Conservation (phyloP, 2,329 filamentous ascomycete genomes). For the Beauveria rudraprayagi region DNA sequence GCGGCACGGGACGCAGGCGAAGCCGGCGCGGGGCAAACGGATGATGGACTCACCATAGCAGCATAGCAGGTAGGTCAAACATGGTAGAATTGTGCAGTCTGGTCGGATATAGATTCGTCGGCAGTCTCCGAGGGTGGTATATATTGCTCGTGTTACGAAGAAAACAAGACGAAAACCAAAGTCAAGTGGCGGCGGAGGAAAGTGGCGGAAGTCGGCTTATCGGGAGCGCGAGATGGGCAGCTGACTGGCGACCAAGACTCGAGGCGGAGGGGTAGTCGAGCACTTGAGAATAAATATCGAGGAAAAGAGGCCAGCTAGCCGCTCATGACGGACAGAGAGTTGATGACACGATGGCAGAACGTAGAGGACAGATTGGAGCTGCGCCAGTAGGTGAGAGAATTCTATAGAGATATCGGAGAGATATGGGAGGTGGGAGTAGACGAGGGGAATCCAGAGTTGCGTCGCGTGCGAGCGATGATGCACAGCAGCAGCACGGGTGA, state of each 20-base stretch:
- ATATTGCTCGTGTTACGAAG: not conserved
- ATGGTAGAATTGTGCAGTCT: constrained; percentile 32
- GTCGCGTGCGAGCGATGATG: not conserved
- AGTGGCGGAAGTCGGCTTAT: not conserved
- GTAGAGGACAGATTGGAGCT: constrained; percentile 1
- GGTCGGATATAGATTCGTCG: not conserved
- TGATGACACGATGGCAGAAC: not conserved
- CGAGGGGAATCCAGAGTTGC: not conserved
- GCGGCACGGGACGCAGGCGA: constrained; percentile 1
- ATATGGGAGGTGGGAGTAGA: not conserved
- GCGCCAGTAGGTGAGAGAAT: not conserved
- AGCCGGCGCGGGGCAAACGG: constrained; percentile 16
- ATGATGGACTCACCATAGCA: constrained; percentile 59
- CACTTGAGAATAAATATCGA: not conserved
- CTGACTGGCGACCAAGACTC: not conserved
- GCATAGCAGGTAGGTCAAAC: constrained; percentile 71
- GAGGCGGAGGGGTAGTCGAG: not conserved
- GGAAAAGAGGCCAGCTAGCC: not conserved
- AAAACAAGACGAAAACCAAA: not conserved
- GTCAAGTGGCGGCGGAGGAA: not conserved
- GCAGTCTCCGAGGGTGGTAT: not conserved
- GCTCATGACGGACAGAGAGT: not conserved
- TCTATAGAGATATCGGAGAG: not conserved
- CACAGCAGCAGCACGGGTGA: not conserved
- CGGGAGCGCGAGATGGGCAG: not conserved